phyloP scores from a whole-genome alignment of 116 monocot species.

The Zostera marina region DNA sequence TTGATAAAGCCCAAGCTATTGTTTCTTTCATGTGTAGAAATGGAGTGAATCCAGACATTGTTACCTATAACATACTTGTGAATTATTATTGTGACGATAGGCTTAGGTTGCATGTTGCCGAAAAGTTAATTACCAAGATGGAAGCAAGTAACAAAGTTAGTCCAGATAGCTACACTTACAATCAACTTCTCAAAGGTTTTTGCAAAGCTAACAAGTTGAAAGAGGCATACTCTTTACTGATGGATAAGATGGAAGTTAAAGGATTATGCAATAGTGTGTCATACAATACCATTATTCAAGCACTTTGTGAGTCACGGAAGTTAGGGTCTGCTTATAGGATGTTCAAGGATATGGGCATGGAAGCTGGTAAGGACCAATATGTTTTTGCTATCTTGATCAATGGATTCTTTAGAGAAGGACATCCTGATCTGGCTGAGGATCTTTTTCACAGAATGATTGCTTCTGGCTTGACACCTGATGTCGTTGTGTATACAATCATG shows the following conservation, averaged over 20 bases:
- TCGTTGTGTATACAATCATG: constrained; percentile 60
- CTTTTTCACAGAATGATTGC: constrained; percentile 64
- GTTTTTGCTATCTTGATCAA: constrained; percentile 69
- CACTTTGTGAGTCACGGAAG: constrained; percentile 41
- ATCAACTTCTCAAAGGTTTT: constrained; percentile 66
- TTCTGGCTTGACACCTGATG: constrained; percentile 38
- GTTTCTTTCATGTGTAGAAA: constrained; percentile 69
- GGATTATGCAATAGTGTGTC: constrained; percentile 77
- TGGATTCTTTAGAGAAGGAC: constrained; percentile 50
- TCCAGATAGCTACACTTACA: constrained; percentile 66
- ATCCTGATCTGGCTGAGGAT: constrained; percentile 48
- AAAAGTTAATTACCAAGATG: constrained; percentile 52
- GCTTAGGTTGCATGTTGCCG: constrained; percentile 45
- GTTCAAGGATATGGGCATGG: constrained; percentile 49
- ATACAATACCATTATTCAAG: constrained; percentile 68
- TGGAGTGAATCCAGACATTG: constrained; percentile 57
- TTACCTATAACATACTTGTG: constrained; percentile 69
- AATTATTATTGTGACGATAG: constrained; percentile 51
- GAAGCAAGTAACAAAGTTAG: constrained; percentile 29
- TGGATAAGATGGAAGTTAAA: constrained; percentile 48
- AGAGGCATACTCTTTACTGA: constrained; percentile 48
- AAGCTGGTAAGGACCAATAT: constrained; percentile 61
- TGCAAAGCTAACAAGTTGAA: constrained; percentile 52
- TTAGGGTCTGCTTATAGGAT: constrained; percentile 39
- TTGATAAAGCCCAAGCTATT: constrained; percentile 60